Base-by-base conservation (phyloP, 2,329 filamentous ascomycete species). In the Myriosclerotinia curreyana region DNA sequence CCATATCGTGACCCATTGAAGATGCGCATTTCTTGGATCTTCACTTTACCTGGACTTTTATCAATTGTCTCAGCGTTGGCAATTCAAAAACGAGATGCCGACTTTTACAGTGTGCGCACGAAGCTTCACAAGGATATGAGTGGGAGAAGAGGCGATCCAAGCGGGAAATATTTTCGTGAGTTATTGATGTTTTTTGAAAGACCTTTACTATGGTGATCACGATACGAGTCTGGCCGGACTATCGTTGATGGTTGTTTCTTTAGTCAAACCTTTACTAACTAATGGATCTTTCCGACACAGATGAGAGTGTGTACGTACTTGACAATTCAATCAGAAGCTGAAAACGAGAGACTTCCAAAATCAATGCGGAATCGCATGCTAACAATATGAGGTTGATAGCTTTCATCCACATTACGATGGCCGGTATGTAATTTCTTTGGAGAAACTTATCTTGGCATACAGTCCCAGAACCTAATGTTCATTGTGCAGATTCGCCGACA, bases 361-460 rank as follows among this genome's bases (percentile, higher is more conserved):
- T 9, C 6, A 38, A 17, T 22, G 7, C 15, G 51, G 40, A 11
- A 22, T 49, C 22, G 50, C 15, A 12, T 64, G 65, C 69, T 70
- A 62, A 69, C 62, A 49, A 2, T 48, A 50, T 65, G n/a, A 44
- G 25, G 34, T 25, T 40, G 20, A 15, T 22, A 77, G 74, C 46
- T 77, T 77, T 66, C 74, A 77, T 69, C 69, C 71, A 28, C 76
- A 76, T 69, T 77, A 77, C 61, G 76, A 77, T 66, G 75, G 76
- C 61, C 69, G 75, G 74, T 76, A 69, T 53, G 71, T 62, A n/a
- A 28, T 36, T 59, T 40, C 40, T 4, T 20, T 12, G 5, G 20
- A 8, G 17, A 42, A 34, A 40, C 5, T 22, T 40, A 22, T 38
- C 25, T 31, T 44, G 15, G 20, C 17, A 22, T 8, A 46, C 51